Evolutionary conservation across 192 early-diverging fungal genomes (phyloP).

Genomic region (Gamsiella multidivaricata): DNA sequence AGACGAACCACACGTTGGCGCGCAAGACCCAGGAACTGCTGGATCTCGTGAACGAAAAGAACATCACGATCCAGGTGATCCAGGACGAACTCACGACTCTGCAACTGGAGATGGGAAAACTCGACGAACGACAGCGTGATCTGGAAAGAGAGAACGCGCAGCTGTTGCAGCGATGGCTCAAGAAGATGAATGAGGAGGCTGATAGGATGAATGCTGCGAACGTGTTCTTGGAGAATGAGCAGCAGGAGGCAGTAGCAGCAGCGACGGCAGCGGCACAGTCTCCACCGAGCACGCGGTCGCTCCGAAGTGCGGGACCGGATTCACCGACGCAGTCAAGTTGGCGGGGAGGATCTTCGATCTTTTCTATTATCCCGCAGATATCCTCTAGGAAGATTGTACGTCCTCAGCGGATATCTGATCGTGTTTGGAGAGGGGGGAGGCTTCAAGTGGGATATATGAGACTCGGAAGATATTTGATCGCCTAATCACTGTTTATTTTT

Average conservation of each 20-base stretch:
- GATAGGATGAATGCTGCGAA: slow-evolving; percentile 95
- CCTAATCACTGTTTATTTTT: not conserved
- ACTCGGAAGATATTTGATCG: too few species aligned
- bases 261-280: slow-evolving; percentile 23
- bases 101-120: slow-evolving; percentile 89
- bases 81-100: slow-evolving; percentile 92
- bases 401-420: not conserved
- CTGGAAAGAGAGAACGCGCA: slow-evolving; percentile 88
- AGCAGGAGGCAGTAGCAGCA: slow-evolving; percentile 22
- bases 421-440: not conserved
- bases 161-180: slow-evolving; percentile 90
- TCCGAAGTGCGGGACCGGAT: slow-evolving; percentile 38
- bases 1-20: slow-evolving; percentile 28
- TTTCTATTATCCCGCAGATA: slow-evolving; percentile 47
- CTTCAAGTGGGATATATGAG: not conserved
- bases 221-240: slow-evolving; percentile 79
- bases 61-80: slow-evolving; percentile 89
- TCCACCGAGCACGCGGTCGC: slow-evolving; percentile 37
- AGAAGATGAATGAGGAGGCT: slow-evolving; percentile 90
- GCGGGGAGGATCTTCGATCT: slow-evolving; percentile 40
- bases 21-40: slow-evolving; percentile 53
- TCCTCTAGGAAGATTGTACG: slow-evolving; percentile 43
- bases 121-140: slow-evolving; percentile 71
- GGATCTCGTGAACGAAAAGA: slow-evolving; percentile 83
- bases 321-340: slow-evolving; percentile 47